Percentiles rank a stretch among this genome's conserved stretches.
phyloP scores from a whole-genome alignment of 2,329 filamentous ascomycete genomes.

The Colletotrichum australisinense region DNA sequence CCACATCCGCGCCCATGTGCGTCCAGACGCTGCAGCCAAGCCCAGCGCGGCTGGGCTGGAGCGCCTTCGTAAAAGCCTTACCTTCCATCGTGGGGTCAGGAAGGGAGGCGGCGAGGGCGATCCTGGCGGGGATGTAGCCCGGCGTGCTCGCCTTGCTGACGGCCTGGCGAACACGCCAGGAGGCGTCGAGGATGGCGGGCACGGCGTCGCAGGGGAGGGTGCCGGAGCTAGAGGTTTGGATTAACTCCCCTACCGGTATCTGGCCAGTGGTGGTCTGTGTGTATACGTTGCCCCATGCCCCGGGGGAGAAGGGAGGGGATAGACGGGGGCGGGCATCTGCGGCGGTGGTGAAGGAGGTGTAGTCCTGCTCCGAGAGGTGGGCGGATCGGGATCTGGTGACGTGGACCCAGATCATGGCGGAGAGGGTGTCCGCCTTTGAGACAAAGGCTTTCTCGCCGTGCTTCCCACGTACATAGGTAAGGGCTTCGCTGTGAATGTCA shows the following conservation, averaged over 20 bases:
- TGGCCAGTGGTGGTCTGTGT: conserved; percentile 6
- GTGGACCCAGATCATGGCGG: conserved; percentile 21
- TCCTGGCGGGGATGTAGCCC: conserved; percentile 12
- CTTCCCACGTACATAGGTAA: not conserved
- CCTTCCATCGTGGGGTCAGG: conserved; percentile 10
- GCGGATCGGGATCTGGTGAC: conserved; percentile 5
- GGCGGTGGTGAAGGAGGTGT: conserved; percentile 11
- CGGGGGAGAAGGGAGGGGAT: not conserved
- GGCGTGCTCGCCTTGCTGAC: not conserved
- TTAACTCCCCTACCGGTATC: not conserved
- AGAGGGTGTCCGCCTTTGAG: conserved; percentile 10
- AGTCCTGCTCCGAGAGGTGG: not conserved
- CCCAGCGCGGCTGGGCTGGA: conserved; percentile 10
- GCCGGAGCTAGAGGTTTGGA: not conserved
- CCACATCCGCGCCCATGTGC: conserved; percentile 31
- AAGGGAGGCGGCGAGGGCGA: conserved; percentile 10
- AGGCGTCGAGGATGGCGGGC: not conserved
- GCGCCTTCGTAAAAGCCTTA: conserved; percentile 1
- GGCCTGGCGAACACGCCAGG: conserved; percentile 17
- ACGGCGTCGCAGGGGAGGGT: not conserved
- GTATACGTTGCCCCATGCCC: conserved; percentile 25
- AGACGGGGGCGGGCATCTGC: conserved; percentile 12
- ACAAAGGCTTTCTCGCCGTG: conserved; percentile 5
- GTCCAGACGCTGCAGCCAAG: conserved; percentile 25
- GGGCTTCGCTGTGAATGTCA: not conserved